phyloP scores from a whole-genome alignment of 208 protist genomes.

The Crithidia expoeki region DNA sequence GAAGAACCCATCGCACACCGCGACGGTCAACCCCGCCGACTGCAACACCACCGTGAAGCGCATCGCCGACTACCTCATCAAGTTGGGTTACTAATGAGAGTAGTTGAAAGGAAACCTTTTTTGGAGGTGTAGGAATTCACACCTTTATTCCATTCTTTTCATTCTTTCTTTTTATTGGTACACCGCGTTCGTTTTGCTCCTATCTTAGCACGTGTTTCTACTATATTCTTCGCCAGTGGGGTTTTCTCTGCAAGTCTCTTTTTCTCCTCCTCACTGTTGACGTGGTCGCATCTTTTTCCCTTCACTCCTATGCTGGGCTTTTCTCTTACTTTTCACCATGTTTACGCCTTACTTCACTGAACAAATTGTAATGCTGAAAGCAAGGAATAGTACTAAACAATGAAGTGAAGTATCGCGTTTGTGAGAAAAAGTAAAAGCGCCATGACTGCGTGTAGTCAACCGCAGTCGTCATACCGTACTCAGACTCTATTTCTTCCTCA shows the following conservation, averaged over 20 bases:
- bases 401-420: background rate
- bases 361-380: no score
- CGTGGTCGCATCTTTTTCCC: background rate
- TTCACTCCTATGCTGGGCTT: slow-evolving; percentile 1
- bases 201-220: slow-evolving; percentile 19
- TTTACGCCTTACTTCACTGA: background rate
- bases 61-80: slow-evolving; percentile 89
- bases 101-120: slow-evolving; percentile 6
- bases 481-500: background rate
- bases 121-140: slow-evolving; percentile 18
- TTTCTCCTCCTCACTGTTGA: slow-evolving; percentile 20
- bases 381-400: no score
- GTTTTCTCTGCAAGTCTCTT: slow-evolving; percentile 9
- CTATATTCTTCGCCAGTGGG: slow-evolving; percentile 9
- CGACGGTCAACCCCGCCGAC: slow-evolving; percentile 81
- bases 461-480: background rate
- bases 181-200: background rate
- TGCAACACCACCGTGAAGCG: slow-evolving; percentile 87
- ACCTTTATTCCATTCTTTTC: slow-evolving; percentile 27
- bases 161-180: slow-evolving; percentile 18
- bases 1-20: slow-evolving; percentile 38
- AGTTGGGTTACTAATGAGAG: slow-evolving; percentile 68
- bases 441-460: no score
- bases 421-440: no score
- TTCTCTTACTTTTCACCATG: slow-evolving; percentile 1